These are phyloP conservation scores for Saitoella complicata DNA, from an alignment of 805 yeast genomes.

Conservation along the genomic window DNA sequence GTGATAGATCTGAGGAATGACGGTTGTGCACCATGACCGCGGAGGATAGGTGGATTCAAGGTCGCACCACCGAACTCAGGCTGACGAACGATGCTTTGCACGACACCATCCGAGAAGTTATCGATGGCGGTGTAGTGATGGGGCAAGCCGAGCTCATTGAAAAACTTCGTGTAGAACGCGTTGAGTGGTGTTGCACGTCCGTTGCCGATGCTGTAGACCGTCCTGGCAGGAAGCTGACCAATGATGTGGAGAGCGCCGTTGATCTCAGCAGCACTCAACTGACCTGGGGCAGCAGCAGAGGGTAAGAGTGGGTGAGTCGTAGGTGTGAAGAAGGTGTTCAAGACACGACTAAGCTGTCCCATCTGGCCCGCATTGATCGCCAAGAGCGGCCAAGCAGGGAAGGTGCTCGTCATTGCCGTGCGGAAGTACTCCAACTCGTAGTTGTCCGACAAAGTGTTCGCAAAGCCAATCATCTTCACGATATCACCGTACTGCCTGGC, in stretches of 20 bases:
- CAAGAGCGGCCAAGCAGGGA: constrained; percentile 39
- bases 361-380: constrained; percentile 64
- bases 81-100: too few relatives aligned
- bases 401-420: constrained; percentile 28
- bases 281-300: constrained; percentile 59
- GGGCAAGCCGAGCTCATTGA: constrained; percentile 56
- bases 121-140: constrained; percentile 30
- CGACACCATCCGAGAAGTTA: too few relatives aligned
- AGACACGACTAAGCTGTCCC: constrained; percentile 66
- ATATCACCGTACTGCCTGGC: constrained; percentile 53
- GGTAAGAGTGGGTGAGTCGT: constrained; percentile 58
- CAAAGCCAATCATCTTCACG: constrained; percentile 71
- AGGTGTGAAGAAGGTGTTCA: constrained; percentile 65
- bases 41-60: too few relatives aligned
- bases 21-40: too few relatives aligned
- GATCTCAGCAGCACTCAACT: constrained; percentile 46
- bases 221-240: constrained; percentile 31
- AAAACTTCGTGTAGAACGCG: constrained; percentile 42
- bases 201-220: too few relatives aligned
- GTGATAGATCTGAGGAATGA: too few relatives aligned
- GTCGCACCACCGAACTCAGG: too few relatives aligned
- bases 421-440: constrained; percentile 55
- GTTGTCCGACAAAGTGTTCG: constrained; percentile 50
- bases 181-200: constrained; percentile 16
- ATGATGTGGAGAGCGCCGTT: constrained; percentile 38